Percentiles rank a stretch among this genome's conserved stretches.
These are phyloP conservation scores for Sambucus nigra DNA, from an alignment of 129 eudicot species.

Conservation along the genomic window DNA sequence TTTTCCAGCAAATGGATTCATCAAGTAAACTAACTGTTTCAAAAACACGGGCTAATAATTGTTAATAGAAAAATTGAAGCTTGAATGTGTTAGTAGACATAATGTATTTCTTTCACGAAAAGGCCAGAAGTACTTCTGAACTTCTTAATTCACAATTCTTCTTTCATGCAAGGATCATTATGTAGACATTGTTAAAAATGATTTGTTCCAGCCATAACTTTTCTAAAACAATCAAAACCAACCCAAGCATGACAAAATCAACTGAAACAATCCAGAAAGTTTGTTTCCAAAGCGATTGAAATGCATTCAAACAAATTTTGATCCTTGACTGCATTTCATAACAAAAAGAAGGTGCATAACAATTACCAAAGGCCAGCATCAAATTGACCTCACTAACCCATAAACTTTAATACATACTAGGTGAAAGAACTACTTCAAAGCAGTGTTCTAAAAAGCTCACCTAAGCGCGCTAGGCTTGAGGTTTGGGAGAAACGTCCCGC, in stretches of 20 bases:
- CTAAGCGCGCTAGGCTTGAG: too few species aligned
- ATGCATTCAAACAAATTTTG: too few species aligned
- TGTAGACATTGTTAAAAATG: too few species aligned
- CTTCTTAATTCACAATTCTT: too few species aligned
- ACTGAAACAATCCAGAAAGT: too few species aligned
- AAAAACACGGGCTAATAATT: not conserved
- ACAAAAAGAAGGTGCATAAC: not conserved
- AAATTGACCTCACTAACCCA: conserved; percentile 3
- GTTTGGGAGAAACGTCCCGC: too few species aligned
- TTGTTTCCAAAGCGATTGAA: too few species aligned
- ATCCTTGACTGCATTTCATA: not conserved
- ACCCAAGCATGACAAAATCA: too few species aligned
- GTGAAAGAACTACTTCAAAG: conserved; percentile 1
- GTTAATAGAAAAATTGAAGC: not conserved
- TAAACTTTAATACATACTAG: not conserved
- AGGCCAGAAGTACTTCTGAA: not conserved
- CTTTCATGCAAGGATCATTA: too few species aligned
- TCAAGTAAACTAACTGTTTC: not conserved
- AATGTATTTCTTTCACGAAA: not conserved
- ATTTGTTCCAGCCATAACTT: too few species aligned
- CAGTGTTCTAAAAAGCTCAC: conserved; percentile 30
- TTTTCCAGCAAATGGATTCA: not conserved
- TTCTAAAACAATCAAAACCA: too few species aligned
- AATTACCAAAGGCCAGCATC: not conserved
- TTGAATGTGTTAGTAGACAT: not conserved